Percentiles rank a stretch among this genome's conserved stretches.
These are phyloP conservation scores for Pelargonium cotyledonis DNA, from an alignment of 441 rosid genomes.

Conservation along the genomic window DNA sequence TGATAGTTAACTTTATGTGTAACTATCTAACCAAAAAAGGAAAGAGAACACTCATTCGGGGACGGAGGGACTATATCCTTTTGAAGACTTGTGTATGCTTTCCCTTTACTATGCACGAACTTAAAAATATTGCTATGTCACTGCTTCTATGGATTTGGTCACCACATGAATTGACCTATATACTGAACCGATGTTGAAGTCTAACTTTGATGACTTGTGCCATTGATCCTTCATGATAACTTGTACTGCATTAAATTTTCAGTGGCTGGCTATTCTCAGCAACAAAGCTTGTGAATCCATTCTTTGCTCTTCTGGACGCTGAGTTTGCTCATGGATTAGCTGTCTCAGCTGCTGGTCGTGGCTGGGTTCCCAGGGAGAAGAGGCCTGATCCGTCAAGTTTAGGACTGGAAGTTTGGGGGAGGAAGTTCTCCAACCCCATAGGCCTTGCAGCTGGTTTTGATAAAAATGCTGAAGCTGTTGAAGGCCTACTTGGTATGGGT, in stretches of 20 bases:
- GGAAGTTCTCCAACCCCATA: slow-evolving; percentile 85
- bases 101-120: too few relatives aligned
- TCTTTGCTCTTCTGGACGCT: slow-evolving; percentile 90
- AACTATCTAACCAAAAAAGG: too few relatives aligned
- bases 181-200: not conserved
- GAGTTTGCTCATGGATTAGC: slow-evolving; percentile 84
- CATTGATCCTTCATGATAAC: slow-evolving; percentile 3
- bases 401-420: slow-evolving; percentile 92
- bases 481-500: slow-evolving; percentile 81
- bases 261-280: slow-evolving; percentile 95
- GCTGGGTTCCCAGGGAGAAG: slow-evolving; percentile 96
- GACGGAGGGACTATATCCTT: too few relatives aligned
- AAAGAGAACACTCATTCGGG: too few relatives aligned
- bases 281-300: slow-evolving; percentile 85
- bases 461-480: slow-evolving; percentile 96
- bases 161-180: not conserved
- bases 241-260: slow-evolving; percentile 29
- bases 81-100: too few relatives aligned
- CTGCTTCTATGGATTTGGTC: not conserved
- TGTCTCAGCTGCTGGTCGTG: slow-evolving; percentile 79
- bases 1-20: too few relatives aligned
- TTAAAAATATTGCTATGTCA: too few relatives aligned
- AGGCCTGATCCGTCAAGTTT: slow-evolving; percentile 68
- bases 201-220: slow-evolving; percentile 9
- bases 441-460: slow-evolving; percentile 99